Evolutionary conservation across 2,329 filamentous ascomycete species (phyloP).

Genomic region (Alternaria rosae): DNA sequence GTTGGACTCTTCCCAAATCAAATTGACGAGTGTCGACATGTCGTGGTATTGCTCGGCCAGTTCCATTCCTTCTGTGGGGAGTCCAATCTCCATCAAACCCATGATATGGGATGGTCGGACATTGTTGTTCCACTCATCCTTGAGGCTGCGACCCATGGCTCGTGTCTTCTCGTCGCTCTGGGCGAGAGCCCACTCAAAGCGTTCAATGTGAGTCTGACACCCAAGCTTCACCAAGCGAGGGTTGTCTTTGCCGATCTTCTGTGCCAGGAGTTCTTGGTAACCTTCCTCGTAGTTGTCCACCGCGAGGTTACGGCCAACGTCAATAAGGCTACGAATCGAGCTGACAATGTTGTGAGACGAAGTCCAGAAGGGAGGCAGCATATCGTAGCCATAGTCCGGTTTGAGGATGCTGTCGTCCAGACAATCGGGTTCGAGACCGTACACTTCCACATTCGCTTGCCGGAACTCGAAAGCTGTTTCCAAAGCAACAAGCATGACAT

Average conservation of each 20-base stretch:
- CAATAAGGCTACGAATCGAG: conserved; percentile 48
- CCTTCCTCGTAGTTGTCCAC: conserved; percentile 50
- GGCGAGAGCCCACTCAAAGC: conserved; percentile 64
- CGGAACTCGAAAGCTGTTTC: conserved; percentile 75
- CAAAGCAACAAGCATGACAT: conserved; percentile 72
- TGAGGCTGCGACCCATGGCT: conserved; percentile 59
- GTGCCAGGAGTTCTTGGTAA: conserved; percentile 43
- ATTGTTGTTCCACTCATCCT: conserved; percentile 49
- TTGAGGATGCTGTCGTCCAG: conserved; percentile 58
- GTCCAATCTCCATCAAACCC: conserved; percentile 57
- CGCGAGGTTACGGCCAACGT: conserved; percentile 52
- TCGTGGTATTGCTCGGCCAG: conserved; percentile 70
- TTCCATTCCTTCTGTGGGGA: conserved; percentile 64
- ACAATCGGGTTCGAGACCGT: conserved; percentile 74
- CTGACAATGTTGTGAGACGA: conserved; percentile 63
- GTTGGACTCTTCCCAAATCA: conserved; percentile 56
- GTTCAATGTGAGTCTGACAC: conserved; percentile 66
- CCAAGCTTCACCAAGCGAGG: conserved; percentile 63
- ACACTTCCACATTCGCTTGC: conserved; percentile 70
- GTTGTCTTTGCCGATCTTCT: conserved; percentile 56
- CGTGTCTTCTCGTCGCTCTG: conserved; percentile 59
- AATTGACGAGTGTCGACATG: conserved; percentile 67
- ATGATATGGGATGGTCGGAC: conserved; percentile 54
- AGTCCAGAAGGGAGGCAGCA: conserved; percentile 85
- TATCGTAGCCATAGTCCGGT: conserved; percentile 65